Base-by-base conservation (phyloP, 352 stramenopile species). In the Globisporangium perplexum region DNA sequence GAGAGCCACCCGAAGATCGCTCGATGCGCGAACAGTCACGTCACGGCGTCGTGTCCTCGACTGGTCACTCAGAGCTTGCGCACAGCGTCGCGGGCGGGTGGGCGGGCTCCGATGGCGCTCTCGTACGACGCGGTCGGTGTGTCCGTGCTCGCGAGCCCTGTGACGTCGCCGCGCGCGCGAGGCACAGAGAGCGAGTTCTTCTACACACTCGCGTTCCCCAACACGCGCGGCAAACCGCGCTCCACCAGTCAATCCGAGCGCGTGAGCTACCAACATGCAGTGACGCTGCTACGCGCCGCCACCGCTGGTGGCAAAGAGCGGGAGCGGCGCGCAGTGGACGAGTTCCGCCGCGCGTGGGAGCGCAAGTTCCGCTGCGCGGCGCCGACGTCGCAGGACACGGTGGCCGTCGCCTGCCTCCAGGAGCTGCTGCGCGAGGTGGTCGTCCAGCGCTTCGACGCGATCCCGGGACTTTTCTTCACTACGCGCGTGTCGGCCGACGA, bases 161-260 rank as follows among this genome's bases (percentile, higher is more conserved):
- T 74, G 38, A 43, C 56, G 33, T 87, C 74, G 8, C 78, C 81
- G 5, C 75, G 74, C 20, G 46, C 55, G 23, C 24, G 35, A 17
- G 33, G 3, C 14, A 12, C 0, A 3, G 66, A 73, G 47, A 69
- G 53, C 47, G 71, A 76, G 33, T 90, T 82, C 63, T 82, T 76
- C 59, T 93, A 93, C 69, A 85, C 76, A 35, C 63, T 93, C 26
- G 76, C 79, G 31, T 93, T 93, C 49, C 68, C 74, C 50, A 72
- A 69, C 60, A 76, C 68, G 1, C 67, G 65, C 33, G 39, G 49
- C 28, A 30, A 18, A 12, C 38, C 7, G n/a, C 17, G 7, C 10
- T 39, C 51, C 17, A 22, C 24, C 6, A 1, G 18, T 17, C 1
- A 45, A 26, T 8, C 22, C 52, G 42, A 62, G 7, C 82, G 79